Evolutionary conservation across 805 yeast genomes (phyloP), one percentile per base, ranked within the genome.

Genomic region (Saccharomyces kudriavzevii): DNA sequence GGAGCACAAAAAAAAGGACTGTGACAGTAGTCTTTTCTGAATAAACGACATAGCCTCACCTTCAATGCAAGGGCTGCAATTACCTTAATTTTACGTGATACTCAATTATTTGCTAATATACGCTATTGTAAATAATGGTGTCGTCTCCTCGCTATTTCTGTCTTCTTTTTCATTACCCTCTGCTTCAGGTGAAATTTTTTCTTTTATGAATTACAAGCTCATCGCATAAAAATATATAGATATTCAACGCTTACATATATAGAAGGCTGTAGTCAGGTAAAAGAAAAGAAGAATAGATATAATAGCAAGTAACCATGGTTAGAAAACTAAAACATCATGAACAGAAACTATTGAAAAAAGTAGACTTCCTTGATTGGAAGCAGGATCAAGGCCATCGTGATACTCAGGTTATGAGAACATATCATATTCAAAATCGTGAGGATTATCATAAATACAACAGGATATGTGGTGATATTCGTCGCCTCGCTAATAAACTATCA

Each of bases 311-410:
- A 25, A 73, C 40, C 45, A 87, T 87, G 96, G 96, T 87, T 49
- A 80, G 99, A 70, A 78, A 87, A 62, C 80, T 94, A 56, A 94
- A 94, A 70, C 89, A 87, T 74, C 99, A 94, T 72, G 99, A 94
- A 80, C 86, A 88, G 77, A 91, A 90, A 73, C 82, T 94, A 64
- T 80, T 94, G 64, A 90, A 87, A 76, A 94, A 94, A 71, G 98
- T 94, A 51, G 97, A 94, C 68, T 89, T 94, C 74, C 87, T 89
- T 50, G 95, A 94, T 70, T 94, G 98, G 97, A 94, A 94, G 70
- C 96, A 89, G 64, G 99, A 94, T 69, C 84, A 86, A 53, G 89
- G 92, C 29, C 99, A 94, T 70, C 77, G 99, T 61, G 99, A 92
- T 62, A 84, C 96, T n/a, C 92, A 88, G 70, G 96, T 94, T 31